A percentile compares a stretch with the other conserved stretches of the same genome.
These are phyloP conservation scores for Astrephomene gubernaculifera DNA, from an alignment of 139 green algal species.

Conservation along the genomic window DNA sequence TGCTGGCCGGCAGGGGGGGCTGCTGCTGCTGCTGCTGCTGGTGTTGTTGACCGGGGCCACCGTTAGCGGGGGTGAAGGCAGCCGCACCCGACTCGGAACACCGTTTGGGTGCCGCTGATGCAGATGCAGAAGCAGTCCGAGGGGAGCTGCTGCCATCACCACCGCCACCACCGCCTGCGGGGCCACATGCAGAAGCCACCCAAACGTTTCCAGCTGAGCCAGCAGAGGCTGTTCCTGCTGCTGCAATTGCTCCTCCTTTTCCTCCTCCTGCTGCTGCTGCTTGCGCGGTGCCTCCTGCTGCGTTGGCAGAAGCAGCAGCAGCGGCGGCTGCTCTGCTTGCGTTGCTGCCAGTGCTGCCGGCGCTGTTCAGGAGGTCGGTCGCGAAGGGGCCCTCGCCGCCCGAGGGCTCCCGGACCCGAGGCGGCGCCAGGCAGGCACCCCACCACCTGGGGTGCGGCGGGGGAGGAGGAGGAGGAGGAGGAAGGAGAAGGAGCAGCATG, in stretches of 20 bases:
- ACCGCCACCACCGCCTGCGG: too few species aligned
- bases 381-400: too few species aligned
- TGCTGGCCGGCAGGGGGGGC: background rate
- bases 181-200: too few species aligned
- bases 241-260: background rate
- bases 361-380: background rate
- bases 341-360: background rate
- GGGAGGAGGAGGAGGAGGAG: background rate
- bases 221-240: background rate
- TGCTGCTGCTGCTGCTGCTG: background rate
- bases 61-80: too few species aligned
- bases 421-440: background rate
- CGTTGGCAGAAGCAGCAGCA: too few species aligned
- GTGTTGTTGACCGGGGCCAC: too few species aligned
- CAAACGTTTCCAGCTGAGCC: too few species aligned
- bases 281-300: too few species aligned
- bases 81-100: too few species aligned
- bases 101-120: too few species aligned
- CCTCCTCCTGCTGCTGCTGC: background rate
- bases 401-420: background rate
- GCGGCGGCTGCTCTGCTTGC: background rate
- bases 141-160: too few species aligned
- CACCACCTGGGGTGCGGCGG: conserved; percentile 16
- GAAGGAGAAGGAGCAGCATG: background rate
- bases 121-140: too few species aligned